phyloP scores from a whole-genome alignment of 2,329 filamentous ascomycete species.

The Phialophora tarda region DNA sequence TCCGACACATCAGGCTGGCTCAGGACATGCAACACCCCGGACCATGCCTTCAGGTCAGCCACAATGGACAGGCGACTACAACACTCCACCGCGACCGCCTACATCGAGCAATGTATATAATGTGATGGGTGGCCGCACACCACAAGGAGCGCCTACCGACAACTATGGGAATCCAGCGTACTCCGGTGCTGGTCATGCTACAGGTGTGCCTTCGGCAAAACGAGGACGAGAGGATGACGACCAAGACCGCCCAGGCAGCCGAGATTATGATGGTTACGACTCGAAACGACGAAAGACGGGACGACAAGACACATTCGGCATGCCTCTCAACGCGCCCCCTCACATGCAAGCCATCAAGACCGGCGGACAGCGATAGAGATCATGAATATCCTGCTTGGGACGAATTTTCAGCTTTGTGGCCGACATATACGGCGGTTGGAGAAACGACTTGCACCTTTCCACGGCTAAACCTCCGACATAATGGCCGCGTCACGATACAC shows the following conservation, averaged over 20 bases:
- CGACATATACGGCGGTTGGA: slow-evolving; percentile 27
- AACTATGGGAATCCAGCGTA: slow-evolving; percentile 72
- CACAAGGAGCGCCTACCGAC: slow-evolving; percentile 71
- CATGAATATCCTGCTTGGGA: slow-evolving; percentile 23
- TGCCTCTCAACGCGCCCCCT: slow-evolving; percentile 49
- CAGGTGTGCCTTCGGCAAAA: slow-evolving; percentile 63
- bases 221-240: slow-evolving; percentile 69
- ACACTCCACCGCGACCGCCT: slow-evolving; percentile 73
- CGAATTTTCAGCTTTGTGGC: slow-evolving; percentile 20
- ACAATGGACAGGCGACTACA: slow-evolving; percentile 76
- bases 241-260: slow-evolving; percentile 68
- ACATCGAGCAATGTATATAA: slow-evolving; percentile 85
- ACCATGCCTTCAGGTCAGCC: slow-evolving; percentile 73
- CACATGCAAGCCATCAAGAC: slow-evolving; percentile 53
- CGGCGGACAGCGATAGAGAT: slow-evolving; percentile 41
- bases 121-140: slow-evolving; percentile 75
- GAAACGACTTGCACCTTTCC: slow-evolving; percentile 24
- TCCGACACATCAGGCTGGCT: slow-evolving; percentile 76
- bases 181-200: slow-evolving; percentile 73
- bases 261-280: slow-evolving; percentile 63
- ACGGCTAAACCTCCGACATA: slow-evolving; percentile 26
- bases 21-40: slow-evolving; percentile 83
- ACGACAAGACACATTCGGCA: slow-evolving; percentile 61
- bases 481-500: slow-evolving; percentile 33
- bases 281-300: slow-evolving; percentile 78